Base-by-base conservation (phyloP, 495 filamentous ascomycete genomes). In the Penicillium bialowiezense region DNA sequence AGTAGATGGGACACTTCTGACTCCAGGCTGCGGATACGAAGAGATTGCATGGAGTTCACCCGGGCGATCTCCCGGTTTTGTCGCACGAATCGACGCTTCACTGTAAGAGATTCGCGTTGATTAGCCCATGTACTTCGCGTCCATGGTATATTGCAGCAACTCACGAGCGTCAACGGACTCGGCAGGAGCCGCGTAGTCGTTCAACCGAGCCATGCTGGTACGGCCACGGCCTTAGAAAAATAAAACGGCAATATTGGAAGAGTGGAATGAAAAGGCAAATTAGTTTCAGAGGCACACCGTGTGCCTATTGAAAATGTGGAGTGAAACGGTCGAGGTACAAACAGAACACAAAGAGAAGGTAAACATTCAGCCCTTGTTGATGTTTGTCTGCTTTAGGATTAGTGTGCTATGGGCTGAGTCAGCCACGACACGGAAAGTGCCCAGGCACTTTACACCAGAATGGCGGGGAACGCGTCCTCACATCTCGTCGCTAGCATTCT, bases 31-130 rank as follows among this genome's bases (percentile, higher is more conserved):
- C 91, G 88, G 55, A 98, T 97, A 51, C 89, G 88, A 28, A 92
- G 75, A 14, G 90, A 91, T 67, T 97, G 95, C 51, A 83, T 84
- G 2, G 95, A 95, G 71, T 98, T 97, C 52, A 84, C 82, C 60
- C 87, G 76, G 38, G 91, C 91, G 50, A 98, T 90, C 58, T 97
- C 93, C 48, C 90, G 84, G 67, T 98, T 98, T 64, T 98, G 93
- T 33, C 92, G 82, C 39, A 96, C 72, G 62, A 93, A 95, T 61
- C 88, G 82, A 55, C 89, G 76, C 62, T 90, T 91, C 31, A 96
- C 90, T 95, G 62, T 43, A 17, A 15, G 18, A 32, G 10, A 13
- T 13, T 26, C 23, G 23, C 1, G 24, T 3, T 0, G 23, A 8
- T 26, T 8, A 26, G 23, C 23, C n/a, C 8, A 26, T 26, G 23